Percentiles rank a stretch among this genome's conserved stretches.
Evolutionary conservation across 495 filamentous ascomycete species (phyloP).

Genomic region (Podospora conica): DNA sequence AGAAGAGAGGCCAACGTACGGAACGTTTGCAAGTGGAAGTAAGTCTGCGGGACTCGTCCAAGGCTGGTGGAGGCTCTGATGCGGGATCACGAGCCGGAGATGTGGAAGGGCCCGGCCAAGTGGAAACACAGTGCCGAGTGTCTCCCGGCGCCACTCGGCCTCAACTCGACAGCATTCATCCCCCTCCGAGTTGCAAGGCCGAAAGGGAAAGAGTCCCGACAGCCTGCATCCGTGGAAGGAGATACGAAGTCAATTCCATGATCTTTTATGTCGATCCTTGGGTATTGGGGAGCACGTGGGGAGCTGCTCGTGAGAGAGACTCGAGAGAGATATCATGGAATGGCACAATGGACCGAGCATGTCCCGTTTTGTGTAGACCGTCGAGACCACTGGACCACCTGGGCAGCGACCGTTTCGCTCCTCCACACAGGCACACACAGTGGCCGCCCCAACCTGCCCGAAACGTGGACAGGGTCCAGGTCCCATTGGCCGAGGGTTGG

Average conservation of each 20-base stretch:
- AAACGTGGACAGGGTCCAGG: not conserved
- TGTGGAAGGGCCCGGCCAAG: not conserved
- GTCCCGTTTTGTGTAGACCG: too few relatives aligned
- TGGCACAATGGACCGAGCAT: too few relatives aligned
- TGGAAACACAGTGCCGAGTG: not conserved
- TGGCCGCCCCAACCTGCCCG: not conserved
- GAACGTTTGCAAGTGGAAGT: not conserved
- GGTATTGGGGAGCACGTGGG: too few relatives aligned
- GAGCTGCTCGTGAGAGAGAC: too few relatives aligned
- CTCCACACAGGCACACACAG: not conserved
- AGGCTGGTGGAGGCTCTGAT: not conserved
- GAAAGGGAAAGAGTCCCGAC: not conserved
- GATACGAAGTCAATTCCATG: too few relatives aligned
- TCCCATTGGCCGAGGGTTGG: slow-evolving; percentile 3
- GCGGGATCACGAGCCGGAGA: not conserved
- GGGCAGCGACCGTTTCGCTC: too few relatives aligned
- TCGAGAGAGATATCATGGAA: too few relatives aligned
- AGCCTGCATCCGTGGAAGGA: not conserved
- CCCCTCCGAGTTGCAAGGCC: not conserved
- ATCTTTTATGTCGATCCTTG: too few relatives aligned
- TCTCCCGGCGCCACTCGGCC: not conserved
- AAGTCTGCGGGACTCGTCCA: not conserved
- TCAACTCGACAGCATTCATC: not conserved
- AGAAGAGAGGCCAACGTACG: not conserved
- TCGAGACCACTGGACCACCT: too few relatives aligned